Evolutionary conservation across 148 eudicot species (phyloP).

Genomic region (Euryodendron excelsum): DNA sequence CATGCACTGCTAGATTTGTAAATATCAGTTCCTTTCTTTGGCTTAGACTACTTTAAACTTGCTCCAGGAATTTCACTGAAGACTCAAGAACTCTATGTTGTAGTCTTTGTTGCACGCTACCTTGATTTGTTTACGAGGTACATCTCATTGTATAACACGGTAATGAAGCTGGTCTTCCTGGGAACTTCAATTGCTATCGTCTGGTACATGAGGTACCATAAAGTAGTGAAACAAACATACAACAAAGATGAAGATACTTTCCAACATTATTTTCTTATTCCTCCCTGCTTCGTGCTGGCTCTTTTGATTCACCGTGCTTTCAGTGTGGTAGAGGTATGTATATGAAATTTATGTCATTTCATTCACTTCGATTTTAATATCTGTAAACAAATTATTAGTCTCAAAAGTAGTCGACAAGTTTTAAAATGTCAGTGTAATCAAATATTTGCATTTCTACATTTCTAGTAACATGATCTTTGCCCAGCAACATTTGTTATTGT

Average conservation of each 20-base stretch:
- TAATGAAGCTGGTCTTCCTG: slow-evolving; percentile 54
- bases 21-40: background rate
- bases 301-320: slow-evolving; percentile 42
- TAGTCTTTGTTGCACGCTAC: slow-evolving; percentile 50
- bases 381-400: background rate
- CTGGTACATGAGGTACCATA: slow-evolving; percentile 60
- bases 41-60: slow-evolving; percentile 5
- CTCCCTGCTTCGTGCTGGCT: slow-evolving; percentile 42
- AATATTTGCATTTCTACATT: background rate
- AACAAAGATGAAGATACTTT: slow-evolving; percentile 48
- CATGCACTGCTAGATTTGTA: background rate
- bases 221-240: slow-evolving; percentile 51
- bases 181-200: slow-evolving; percentile 50
- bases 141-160: slow-evolving; percentile 45
- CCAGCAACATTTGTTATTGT: background rate
- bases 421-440: too few species aligned
- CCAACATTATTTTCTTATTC: slow-evolving; percentile 40
- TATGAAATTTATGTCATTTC: background rate
- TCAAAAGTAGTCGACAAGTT: background rate
- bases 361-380: background rate
- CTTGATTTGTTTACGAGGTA: slow-evolving; percentile 47
- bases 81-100: slow-evolving; percentile 54
- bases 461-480: background rate
- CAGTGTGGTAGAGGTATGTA: slow-evolving; percentile 35
- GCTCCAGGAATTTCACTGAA: slow-evolving; percentile 55